Evolutionary conservation across 306 rosid species (phyloP), one percentile per base, ranked within the genome.

Genomic region (Vachellia collinsii): DNA sequence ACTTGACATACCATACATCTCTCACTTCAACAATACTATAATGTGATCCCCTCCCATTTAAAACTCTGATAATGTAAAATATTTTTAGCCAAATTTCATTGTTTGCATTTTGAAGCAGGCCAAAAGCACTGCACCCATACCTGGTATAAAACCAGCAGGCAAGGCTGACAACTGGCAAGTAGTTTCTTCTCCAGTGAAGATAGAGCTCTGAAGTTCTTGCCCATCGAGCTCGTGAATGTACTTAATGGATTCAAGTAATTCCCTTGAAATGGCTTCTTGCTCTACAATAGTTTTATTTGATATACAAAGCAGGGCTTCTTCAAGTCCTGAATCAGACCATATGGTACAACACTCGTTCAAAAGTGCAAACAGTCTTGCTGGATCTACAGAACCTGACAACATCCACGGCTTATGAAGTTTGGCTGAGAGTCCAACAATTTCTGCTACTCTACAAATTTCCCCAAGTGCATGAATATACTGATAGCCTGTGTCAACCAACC

Each of bases 271-370:
- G 41, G 56, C 83, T 38, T 82, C 79, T 48, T 41, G 58, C 69
- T 87, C 83, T 10, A 73, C 53, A 85, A 83, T 88, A 81, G 42
- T 73, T 66, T 41, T 65, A 43, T 82, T 87, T 70, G 92, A 81
- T 54, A 89, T 64, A 63, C 83, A 77, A 39, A 75, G 72, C 77
- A 95, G 93, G 81, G 94, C 96, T 82, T 88, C 94, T 84, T 82
- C 81, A 39, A 95, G 94, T 86, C 98, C 96, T 4, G 91, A 93
- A 82, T 83, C 86, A 76, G 92, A 85, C 99, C 99, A 95, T 78
- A 85, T 79, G 75, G 75, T 56, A 79, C 79, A 70, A 66, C 97
- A 93, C 84, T 93, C 94, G 6, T 81, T 75, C 84, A 90, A 79
- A 77, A 88, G 91, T 76, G 79, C 58, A 82, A 72, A 85, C 83